Evolutionary conservation across 225 moss, liverwort and hornwort species (phyloP).

Genomic region (Physcomitrium patens): DNA sequence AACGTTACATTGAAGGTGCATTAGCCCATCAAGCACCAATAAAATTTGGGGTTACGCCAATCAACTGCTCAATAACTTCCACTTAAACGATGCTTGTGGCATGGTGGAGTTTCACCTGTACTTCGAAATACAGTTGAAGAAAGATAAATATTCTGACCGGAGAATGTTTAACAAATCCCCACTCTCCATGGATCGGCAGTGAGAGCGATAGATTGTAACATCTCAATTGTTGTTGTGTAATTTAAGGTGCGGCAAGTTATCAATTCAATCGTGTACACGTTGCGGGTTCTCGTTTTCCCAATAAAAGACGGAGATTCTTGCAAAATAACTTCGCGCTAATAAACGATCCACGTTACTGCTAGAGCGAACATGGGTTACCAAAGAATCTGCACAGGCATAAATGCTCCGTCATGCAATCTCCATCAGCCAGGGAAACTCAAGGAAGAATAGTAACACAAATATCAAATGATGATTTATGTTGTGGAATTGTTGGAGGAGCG

Average conservation of each 20-base stretch:
- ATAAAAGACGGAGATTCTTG: background rate
- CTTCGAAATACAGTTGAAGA: conserved; percentile 7
- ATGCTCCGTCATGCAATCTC: background rate
- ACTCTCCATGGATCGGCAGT: background rate
- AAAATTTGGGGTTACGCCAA: conserved; percentile 19
- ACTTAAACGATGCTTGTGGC: background rate
- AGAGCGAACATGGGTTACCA: background rate
- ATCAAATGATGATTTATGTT: background rate
- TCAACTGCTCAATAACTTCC: background rate
- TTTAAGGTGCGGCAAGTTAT: background rate
- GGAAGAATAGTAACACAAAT: background rate
- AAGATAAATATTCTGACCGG: background rate
- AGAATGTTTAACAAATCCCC: background rate
- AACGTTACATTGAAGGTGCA: conserved; percentile 17
- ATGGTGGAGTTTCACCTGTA: background rate
- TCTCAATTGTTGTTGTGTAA: too few relatives aligned
- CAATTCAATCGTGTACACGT: background rate
- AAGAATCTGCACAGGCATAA: background rate
- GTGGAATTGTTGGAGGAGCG: too few relatives aligned
- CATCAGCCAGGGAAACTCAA: background rate
- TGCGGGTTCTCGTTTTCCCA: background rate
- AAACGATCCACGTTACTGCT: background rate
- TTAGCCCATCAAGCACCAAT: background rate
- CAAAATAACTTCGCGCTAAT: background rate
- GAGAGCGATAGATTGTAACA: too few relatives aligned